Evolutionary conservation across 768 basidiomycete genomes (phyloP).

Genomic region (Auriscalpium microsporum): DNA sequence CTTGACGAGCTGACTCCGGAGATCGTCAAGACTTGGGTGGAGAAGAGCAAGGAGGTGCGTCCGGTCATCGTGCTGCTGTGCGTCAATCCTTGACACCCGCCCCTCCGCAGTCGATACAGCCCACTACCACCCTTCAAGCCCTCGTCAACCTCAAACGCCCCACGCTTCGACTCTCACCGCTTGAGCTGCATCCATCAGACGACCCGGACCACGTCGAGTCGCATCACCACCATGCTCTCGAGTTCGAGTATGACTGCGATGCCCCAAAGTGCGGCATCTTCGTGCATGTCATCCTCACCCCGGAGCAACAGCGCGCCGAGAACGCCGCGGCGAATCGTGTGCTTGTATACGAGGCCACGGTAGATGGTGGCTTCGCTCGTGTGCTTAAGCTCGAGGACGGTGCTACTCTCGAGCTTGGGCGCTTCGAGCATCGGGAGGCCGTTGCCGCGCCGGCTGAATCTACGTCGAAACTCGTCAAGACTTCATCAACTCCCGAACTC

Average conservation of each 20-base stretch:
- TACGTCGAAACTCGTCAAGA: slow-evolving; percentile 1
- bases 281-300: slow-evolving; percentile 65
- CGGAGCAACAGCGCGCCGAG: slow-evolving; percentile 48
- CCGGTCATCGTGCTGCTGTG: background rate
- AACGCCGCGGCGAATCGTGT: slow-evolving; percentile 31
- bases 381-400: slow-evolving; percentile 67
- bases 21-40: slow-evolving; percentile 75
- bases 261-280: slow-evolving; percentile 77
- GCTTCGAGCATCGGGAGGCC: slow-evolving; percentile 40
- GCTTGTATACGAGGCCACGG: slow-evolving; percentile 53
- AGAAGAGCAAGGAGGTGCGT: slow-evolving; percentile 78
- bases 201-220: slow-evolving; percentile 38
- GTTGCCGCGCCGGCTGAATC: background rate
- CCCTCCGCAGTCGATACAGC: slow-evolving; percentile 51
- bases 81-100: background rate
- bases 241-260: slow-evolving; percentile 91
- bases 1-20: slow-evolving; percentile 74
- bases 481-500: background rate
- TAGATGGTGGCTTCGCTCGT: slow-evolving; percentile 79
- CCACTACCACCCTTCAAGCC: slow-evolving; percentile 90
- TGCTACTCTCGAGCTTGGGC: slow-evolving; percentile 70
- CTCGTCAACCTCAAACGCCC: slow-evolving; percentile 92
- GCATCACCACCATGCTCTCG: slow-evolving; percentile 66
- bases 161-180: slow-evolving; percentile 67
- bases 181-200: slow-evolving; percentile 34